These are phyloP conservation scores for Strobilomyces confusus DNA, from an alignment of 768 basidiomycete genomes.

Conservation along the genomic window DNA sequence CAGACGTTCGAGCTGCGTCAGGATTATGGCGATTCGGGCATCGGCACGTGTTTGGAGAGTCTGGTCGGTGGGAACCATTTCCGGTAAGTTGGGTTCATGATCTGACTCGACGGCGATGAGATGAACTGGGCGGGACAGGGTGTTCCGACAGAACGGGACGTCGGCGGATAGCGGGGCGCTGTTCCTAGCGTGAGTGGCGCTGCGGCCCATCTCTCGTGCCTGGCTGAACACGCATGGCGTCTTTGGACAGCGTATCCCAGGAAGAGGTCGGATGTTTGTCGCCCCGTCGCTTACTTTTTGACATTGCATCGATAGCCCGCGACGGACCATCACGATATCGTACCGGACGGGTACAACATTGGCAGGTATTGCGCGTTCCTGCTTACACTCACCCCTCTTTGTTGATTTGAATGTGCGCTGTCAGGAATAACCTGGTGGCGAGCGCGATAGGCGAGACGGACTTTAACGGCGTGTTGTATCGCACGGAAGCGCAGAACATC, in stretches of 20 bases:
- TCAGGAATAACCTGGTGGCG: conserved; percentile 37
- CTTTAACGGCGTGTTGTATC: conserved; percentile 45
- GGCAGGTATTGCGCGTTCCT: conserved; percentile 32
- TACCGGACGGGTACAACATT: conserved; percentile 46
- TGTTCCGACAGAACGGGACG: conserved; percentile 58
- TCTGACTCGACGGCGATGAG: too few relatives aligned
- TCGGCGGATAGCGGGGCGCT: conserved; percentile 44
- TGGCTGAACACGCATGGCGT: background rate
- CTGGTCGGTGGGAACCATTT: conserved; percentile 48
- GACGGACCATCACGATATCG: conserved; percentile 37
- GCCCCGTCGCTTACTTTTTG: background rate
- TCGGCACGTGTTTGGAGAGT: conserved; percentile 46
- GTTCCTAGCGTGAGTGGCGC: conserved; percentile 51
- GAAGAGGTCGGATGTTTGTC: conserved; percentile 35
- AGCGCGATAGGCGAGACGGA: conserved; percentile 36
- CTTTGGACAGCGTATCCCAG: conserved; percentile 38
- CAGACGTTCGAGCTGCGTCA: conserved; percentile 44
- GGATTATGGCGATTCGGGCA: conserved; percentile 33
- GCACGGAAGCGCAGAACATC: conserved; percentile 42
- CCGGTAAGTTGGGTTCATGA: conserved; percentile 26
- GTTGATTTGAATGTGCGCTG: background rate
- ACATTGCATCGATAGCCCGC: conserved; percentile 20
- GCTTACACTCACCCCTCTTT: background rate
- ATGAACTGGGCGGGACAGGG: conserved; percentile 21
- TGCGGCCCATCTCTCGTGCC: background rate